Conservation (phyloP, 805 yeast genomes). For the Saturnispora galanensis region DNA sequence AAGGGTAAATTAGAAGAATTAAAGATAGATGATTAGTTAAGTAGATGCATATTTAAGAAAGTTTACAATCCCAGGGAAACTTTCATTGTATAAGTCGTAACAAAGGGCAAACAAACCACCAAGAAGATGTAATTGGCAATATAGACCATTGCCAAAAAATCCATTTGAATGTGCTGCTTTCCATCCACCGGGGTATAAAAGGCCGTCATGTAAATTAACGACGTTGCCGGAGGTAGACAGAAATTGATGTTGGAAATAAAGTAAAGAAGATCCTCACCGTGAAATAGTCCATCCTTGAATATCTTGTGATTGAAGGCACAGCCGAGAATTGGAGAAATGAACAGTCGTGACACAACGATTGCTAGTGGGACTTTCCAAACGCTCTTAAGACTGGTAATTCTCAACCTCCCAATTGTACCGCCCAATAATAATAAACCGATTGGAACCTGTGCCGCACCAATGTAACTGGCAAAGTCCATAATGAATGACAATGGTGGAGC, state of each 20-base stretch:
- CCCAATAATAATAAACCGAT: conserved; percentile 76
- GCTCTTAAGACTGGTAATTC: conserved; percentile 47
- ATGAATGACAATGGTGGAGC: conserved; percentile 76
- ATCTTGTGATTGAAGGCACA: conserved; percentile 56
- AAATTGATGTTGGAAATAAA: conserved; percentile 67
- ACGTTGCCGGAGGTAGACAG: conserved; percentile 82
- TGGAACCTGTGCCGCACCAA: conserved; percentile 86
- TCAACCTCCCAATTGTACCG: conserved; percentile 74
- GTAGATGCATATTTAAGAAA: no score
- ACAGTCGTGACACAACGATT: conserved; percentile 48
- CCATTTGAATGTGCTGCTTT: conserved; percentile 60
- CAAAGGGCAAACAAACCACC: conserved; percentile 61
- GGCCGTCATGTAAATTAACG: conserved; percentile 82
- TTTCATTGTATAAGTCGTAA: conserved; percentile 59
- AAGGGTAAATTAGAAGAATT: no score
- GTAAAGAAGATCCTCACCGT: conserved; percentile 46
- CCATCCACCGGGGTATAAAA: conserved; percentile 62
- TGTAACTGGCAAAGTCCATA: conserved; percentile 70
- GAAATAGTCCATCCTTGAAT: conserved; percentile 53
- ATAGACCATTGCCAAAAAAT: conserved; percentile 69
- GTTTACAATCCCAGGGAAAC: conserved; percentile 33
- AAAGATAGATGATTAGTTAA: no score
- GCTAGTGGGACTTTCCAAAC: conserved; percentile 58
- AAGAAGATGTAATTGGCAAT: conserved; percentile 65
- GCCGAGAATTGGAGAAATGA: conserved; percentile 73